Evolutionary conservation across 2,329 filamentous ascomycete genomes (phyloP), one percentile per base, ranked within the genome.

Genomic region (Exutisphaerella laricina): DNA sequence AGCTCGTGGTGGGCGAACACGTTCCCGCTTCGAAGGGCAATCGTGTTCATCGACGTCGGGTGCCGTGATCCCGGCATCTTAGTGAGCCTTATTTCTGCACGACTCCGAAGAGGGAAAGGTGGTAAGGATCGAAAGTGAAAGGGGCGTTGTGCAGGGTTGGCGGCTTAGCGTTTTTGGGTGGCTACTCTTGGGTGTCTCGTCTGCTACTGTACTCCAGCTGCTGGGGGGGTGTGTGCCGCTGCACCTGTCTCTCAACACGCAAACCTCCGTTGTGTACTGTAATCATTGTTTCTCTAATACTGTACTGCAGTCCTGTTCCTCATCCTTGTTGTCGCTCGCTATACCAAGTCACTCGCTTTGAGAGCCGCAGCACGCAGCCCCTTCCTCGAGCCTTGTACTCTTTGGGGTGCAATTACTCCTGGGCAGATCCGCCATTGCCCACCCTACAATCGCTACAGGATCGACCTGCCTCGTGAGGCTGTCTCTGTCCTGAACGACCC

Each of bases 401-500:
- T 20, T 14, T 29, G 12, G 16, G 39, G 10, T 25, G 5, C 10
- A 13, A 17, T 28, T 26, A 18, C 22, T 41, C 31, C n/a, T 17
- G 6, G 21, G 13, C 29, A 6, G 29, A 28, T n/a, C n/a, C n/a
- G 13, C 14, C 23, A 20, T 21, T 32, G 36, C 22, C 28, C 35
- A 36, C 33, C 26, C 28, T 25, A 31, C 39, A 35, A 21, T 20
- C 39, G 12, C 14, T 30, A 30, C n/a, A n/a, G n/a, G n/a, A n/a
- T n/a, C n/a, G n/a, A n/a, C 20, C 39, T 22, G 46, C 45, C 46
- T 46, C 31, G 28, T 44, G 46, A 51, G 43, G 45, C 49, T 28
- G 14, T 29, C 32, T n/a, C 25, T 17, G 39, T 52, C 41, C 51
- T 45, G 48, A 37, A 42, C 32, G 39, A 38, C 20, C 17, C 23